A percentile compares a stretch with the other conserved stretches of the same genome.
phyloP scores from a whole-genome alignment of 2,329 filamentous ascomycete species.

The Penicillium aurantiogriseum region DNA sequence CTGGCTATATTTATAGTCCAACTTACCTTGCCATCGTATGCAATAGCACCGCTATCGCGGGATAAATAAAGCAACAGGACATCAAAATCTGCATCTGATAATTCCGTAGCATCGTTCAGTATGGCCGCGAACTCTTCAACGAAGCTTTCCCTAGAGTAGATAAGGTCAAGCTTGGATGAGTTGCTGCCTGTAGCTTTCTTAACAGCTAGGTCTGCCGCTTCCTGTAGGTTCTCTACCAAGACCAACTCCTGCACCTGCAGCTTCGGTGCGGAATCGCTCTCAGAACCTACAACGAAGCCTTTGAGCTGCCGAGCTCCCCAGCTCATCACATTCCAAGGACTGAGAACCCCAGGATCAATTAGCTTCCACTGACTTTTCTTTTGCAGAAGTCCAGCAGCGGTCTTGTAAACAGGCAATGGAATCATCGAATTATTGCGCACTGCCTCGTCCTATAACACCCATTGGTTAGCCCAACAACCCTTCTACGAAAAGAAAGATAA shows the following conservation, averaged over 20 bases:
- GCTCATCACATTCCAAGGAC: constrained; percentile 67
- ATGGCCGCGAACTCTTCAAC: constrained; percentile 55
- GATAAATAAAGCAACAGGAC: constrained; percentile 68
- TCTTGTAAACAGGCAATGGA: constrained; percentile 66
- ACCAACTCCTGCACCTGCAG: constrained; percentile 47
- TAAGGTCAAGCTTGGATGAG: constrained; percentile 59
- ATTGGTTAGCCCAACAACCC: neutral
- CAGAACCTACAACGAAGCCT: constrained; percentile 49
- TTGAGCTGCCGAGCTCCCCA: constrained; percentile 75
- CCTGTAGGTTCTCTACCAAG: constrained; percentile 55
- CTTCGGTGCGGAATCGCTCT: constrained; percentile 31
- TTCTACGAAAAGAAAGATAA: neutral
- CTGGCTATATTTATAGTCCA: constrained; percentile 4
- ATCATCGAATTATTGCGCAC: constrained; percentile 68
- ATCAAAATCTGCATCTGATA: constrained; percentile 66
- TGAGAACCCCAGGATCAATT: constrained; percentile 43
- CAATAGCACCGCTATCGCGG: constrained; percentile 60
- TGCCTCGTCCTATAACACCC: constrained; percentile 59
- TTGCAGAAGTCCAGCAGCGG: constrained; percentile 68
- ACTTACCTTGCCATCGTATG: constrained; percentile 49
- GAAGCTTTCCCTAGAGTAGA: constrained; percentile 68
- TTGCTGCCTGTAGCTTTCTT: constrained; percentile 46
- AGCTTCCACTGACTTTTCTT: constrained; percentile 62
- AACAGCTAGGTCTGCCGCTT: constrained; percentile 56
- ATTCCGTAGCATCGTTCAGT: constrained; percentile 48